Conservation (phyloP, 2,329 filamentous ascomycete genomes). For the Penicillium griseofulvum region DNA sequence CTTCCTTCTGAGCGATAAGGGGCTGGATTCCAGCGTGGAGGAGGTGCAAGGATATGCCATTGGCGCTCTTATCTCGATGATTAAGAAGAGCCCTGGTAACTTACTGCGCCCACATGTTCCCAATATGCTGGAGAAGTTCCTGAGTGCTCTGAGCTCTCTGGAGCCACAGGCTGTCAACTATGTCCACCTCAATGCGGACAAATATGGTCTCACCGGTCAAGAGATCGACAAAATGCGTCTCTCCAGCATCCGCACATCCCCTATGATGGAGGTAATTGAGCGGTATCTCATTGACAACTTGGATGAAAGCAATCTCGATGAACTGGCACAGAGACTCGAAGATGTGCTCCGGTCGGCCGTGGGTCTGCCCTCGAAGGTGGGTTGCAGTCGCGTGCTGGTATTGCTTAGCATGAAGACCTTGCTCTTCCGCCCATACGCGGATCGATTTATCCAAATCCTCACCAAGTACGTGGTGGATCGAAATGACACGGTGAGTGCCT, state of each 20-base stretch:
- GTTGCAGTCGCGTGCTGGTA: conserved; percentile 78
- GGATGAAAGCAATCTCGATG: conserved; percentile 73
- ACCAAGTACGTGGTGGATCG: conserved; percentile 82
- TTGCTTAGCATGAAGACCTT: conserved; percentile 76
- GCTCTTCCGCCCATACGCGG: conserved; percentile 71
- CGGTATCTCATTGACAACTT: conserved; percentile 75
- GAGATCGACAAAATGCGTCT: conserved; percentile 86
- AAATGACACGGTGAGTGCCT: conserved; percentile 89
- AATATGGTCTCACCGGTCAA: conserved; percentile 80
- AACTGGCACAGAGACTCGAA: conserved; percentile 70
- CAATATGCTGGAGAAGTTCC: conserved; percentile 73
- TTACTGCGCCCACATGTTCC: conserved; percentile 77
- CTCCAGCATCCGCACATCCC: conserved; percentile 76
- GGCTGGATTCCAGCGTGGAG: conserved; percentile 81
- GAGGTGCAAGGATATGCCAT: conserved; percentile 83
- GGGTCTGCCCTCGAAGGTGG: conserved; percentile 90
- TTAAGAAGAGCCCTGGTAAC: conserved; percentile 78
- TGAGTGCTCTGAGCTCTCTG: conserved; percentile 79
- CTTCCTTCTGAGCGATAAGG: conserved; percentile 84
- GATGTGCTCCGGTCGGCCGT: conserved; percentile 79
- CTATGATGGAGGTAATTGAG: conserved; percentile 89
- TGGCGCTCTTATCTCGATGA: conserved; percentile 80
- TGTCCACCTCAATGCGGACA: conserved; percentile 80
- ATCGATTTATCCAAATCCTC: conserved; percentile 72
- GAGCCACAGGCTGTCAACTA: conserved; percentile 91